A percentile compares a stretch with the other conserved stretches of the same genome.
Conservation (phyloP, 2,329 filamentous ascomycete species). For the Pestalotiopsis sp. region DNA sequence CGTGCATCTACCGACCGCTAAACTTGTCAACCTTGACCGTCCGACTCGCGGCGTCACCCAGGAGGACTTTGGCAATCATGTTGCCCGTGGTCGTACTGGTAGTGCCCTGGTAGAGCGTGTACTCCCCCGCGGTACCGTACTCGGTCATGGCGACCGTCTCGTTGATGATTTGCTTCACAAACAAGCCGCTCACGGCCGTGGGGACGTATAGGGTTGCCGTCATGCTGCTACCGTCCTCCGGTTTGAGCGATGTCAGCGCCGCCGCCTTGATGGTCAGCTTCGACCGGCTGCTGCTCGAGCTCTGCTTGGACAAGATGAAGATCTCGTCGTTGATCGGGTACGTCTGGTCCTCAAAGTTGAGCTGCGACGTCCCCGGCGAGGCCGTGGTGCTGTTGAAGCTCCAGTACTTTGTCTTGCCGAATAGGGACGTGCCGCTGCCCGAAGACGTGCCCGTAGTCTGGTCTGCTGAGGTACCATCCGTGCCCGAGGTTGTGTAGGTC, state of each 20-base stretch:
- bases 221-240: not conserved
- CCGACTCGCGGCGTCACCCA: not conserved
- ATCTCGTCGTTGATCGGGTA: not conserved
- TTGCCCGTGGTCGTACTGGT: not conserved
- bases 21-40: not conserved
- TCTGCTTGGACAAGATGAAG: not conserved
- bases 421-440: not conserved
- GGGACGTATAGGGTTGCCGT: not conserved
- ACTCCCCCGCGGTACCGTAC: not conserved
- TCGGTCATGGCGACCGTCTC: slow-evolving; percentile 1
- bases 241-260: not conserved
- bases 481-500: not conserved
- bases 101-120: not conserved
- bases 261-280: not conserved
- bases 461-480: not conserved
- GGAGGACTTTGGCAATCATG: not conserved
- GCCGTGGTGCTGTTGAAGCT: not conserved
- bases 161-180: not conserved
- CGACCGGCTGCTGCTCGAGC: not conserved
- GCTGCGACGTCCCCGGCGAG: not conserved
- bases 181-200: not conserved
- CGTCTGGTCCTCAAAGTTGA: slow-evolving; percentile 1
- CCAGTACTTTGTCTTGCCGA: not conserved
- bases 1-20: not conserved
- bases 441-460: not conserved